Evolutionary conservation across 805 yeast species (phyloP), one percentile per base, ranked within the genome.

Genomic region (Candida chauliodis): DNA sequence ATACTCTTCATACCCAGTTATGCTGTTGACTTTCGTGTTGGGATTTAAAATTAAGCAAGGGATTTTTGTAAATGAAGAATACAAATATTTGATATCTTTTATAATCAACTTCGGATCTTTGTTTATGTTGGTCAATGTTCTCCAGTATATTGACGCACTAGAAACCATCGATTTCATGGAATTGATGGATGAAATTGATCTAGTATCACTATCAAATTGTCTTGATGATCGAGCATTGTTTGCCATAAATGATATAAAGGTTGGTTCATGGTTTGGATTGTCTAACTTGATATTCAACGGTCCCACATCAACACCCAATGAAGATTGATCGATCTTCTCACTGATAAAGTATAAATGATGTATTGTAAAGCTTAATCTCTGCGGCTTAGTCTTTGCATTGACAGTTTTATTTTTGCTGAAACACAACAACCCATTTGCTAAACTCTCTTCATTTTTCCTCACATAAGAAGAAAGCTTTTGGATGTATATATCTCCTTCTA

Each of bases 21-120:
- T 79, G 30, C 76, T 59, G 44, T 67, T 73, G 13, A 81, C 73
- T 44, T 77, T 77, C 5, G 77, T 67, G 44, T 78, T 81, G 8
- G 81, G 81, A 9, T 80, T 73, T 39, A 80, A 53, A 24, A 82
- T 60, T 36, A 80, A 63, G 51, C 85, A 78, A 0, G 87, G 86
- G 19, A 80, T 61, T 45, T 79, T 79, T 3, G 84, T 75, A 55
- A 80, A 81, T 3, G 82, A 79, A 13, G 80, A 71, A 52, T 78
- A 76, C 20, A 80, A 53, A 55, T 80, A 80, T 46, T 68, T 72
- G 32, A 77, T 56, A 46, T 78, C 81, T 45, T 71, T 75, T 27
- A 63, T 71, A 27, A 64, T 56, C 8, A 66, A 63, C 40, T 70
- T 74, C 4, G 73, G 69, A 37, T 70, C 73, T 29, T 62, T 58